Conservation (phyloP, 2,329 filamentous ascomycete species). For the Venturia effusa region DNA sequence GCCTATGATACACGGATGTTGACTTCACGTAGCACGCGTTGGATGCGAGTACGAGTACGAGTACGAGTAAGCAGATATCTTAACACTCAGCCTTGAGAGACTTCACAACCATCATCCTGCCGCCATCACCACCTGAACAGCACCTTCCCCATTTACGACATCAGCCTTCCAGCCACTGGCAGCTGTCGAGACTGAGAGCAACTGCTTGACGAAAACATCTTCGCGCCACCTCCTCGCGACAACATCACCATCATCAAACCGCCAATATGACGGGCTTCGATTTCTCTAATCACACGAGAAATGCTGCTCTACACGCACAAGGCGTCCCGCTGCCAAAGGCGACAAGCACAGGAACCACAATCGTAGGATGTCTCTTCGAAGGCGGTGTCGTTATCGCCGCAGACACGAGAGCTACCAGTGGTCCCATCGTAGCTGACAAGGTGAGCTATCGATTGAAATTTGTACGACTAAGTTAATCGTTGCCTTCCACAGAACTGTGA, state of each 20-base stretch:
- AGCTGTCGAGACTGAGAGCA: neutral
- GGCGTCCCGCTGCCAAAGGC: conserved; percentile 94
- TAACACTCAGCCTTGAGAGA: too few relatives aligned
- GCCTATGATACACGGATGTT: too few relatives aligned
- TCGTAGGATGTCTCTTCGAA: conserved; percentile 94
- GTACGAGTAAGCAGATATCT: too few relatives aligned
- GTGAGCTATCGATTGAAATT: conserved; percentile 26
- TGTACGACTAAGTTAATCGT: conserved; percentile 12
- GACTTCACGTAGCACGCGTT: neutral
- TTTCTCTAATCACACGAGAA: conserved; percentile 99
- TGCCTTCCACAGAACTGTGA: conserved; percentile 79
- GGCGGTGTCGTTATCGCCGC: conserved; percentile 97
- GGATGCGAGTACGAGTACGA: too few relatives aligned
- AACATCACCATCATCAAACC: conserved; percentile 2
- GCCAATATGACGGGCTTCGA: conserved; percentile 88
- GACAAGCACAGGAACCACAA: conserved; percentile 96
- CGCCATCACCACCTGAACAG: neutral
- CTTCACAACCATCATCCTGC: too few relatives aligned
- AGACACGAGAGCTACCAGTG: conserved; percentile 93
- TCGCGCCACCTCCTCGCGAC: too few relatives aligned
- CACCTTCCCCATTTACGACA: neutral
- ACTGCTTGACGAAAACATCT: neutral
- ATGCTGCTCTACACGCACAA: conserved; percentile 85
- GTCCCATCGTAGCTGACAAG: conserved; percentile 98
- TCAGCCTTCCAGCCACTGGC: neutral